Conservation (phyloP, 1,284 basidiomycete genomes). For the Naganishia sp. region DNA sequence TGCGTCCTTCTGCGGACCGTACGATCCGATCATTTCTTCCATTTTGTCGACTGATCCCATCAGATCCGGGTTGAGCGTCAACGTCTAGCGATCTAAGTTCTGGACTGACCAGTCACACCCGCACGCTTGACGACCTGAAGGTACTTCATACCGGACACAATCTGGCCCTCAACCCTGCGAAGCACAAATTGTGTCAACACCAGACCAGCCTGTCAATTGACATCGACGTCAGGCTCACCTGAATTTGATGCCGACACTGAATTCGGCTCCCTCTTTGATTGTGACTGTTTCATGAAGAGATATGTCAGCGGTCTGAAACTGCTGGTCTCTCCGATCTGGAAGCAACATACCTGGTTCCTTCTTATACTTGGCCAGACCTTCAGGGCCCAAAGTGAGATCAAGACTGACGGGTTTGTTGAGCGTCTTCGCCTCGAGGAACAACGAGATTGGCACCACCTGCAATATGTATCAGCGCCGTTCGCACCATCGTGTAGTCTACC, state of each 20-base stretch:
- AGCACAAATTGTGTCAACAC: constrained; percentile 1
- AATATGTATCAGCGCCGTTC: constrained; percentile 16
- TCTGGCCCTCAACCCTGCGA: constrained; percentile 55
- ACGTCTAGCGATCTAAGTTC: background rate
- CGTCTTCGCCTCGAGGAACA: constrained; percentile 57
- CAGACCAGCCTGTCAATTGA: background rate
- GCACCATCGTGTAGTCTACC: background rate
- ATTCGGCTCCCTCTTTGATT: constrained; percentile 61
- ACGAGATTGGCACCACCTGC: constrained; percentile 51
- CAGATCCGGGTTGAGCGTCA: background rate
- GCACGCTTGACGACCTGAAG: constrained; percentile 58
- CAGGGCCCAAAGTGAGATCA: constrained; percentile 53
- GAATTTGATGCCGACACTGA: constrained; percentile 59
- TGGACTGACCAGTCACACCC: constrained; percentile 48
- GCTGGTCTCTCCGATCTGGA: background rate
- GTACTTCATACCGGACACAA: constrained; percentile 60
- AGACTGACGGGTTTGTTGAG: constrained; percentile 55
- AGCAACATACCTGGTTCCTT: constrained; percentile 51
- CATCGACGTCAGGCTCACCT: constrained; percentile 36
- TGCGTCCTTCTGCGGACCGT: constrained; percentile 54
- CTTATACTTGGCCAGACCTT: constrained; percentile 55
- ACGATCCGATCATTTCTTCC: constrained; percentile 59
- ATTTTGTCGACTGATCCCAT: constrained; percentile 52
- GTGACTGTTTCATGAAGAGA: constrained; percentile 41
- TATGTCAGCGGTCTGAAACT: background rate